These are phyloP conservation scores for Cytospora piceae DNA, from an alignment of 2,329 filamentous ascomycete species.

Conservation along the genomic window DNA sequence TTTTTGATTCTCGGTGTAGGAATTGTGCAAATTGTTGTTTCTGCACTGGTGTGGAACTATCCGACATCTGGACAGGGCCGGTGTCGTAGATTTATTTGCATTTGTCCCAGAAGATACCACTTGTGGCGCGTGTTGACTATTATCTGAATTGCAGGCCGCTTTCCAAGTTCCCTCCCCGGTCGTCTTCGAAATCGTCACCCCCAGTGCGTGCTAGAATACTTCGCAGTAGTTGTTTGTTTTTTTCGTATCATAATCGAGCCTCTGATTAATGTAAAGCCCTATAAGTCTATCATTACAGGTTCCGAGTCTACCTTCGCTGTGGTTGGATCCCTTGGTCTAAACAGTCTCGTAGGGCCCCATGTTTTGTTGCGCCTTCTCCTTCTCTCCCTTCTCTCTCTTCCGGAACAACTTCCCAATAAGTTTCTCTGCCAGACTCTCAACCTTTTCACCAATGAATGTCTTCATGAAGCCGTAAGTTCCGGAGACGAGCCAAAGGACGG, in stretches of 20 bases:
- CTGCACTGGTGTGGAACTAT: no score
- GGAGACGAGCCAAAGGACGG: constrained; percentile 65
- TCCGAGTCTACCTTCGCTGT: neutral
- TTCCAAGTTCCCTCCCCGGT: no score
- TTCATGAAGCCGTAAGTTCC: constrained; percentile 47
- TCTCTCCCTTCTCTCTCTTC: constrained; percentile 4
- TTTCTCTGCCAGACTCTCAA: constrained; percentile 44
- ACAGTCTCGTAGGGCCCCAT: constrained; percentile 15
- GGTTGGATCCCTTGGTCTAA: neutral
- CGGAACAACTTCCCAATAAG: constrained; percentile 44
- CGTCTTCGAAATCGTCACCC: neutral
- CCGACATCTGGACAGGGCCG: no score
- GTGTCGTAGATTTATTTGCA: no score
- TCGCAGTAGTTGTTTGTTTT: neutral
- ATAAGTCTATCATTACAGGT: neutral
- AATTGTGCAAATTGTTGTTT: no score
- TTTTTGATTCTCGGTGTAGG: no score
- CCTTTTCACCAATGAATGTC: constrained; percentile 47
- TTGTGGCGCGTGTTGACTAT: no score
- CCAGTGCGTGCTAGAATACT: constrained; percentile 30
- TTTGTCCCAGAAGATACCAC: no score
- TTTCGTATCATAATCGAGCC: neutral
- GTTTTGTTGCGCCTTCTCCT: constrained; percentile 8
- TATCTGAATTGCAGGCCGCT: no score
- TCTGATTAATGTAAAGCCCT: neutral